Evolutionary conservation across 192 early-diverging fungal species (phyloP), one percentile per base, ranked within the genome.

Genomic region (Coemansia sp.): DNA sequence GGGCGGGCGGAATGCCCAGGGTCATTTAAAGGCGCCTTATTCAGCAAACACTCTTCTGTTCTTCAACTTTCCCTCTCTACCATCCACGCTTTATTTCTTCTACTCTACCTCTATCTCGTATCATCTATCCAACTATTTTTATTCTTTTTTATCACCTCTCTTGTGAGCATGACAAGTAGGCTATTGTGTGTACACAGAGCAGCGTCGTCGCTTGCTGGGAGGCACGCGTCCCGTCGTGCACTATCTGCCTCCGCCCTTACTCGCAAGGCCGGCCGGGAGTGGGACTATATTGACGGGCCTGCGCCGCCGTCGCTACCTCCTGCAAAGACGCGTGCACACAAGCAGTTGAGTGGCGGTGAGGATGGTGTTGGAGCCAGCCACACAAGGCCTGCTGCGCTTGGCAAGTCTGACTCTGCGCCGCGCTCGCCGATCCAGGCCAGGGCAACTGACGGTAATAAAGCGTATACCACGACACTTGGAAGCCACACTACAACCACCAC

Each of bases 211-310:
- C 36, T 26, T 9, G n/a, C n/a, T n/a, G 32, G 27, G 9, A 63
- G 52, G 27, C 52, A 63, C 61, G 54, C 40, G 26, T 53, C 65
- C 8, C 56, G 54, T 2, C 65, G 65, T 12, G 32, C 39, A 2
- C 29, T 67, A 33, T 53, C 65, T 15, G 40, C 65, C 38, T 50
- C 57, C 2, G 26, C 57, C 3, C 50, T 44, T 14, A 27, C 29
- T 37, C 10, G 18, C 46, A 77, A 77, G 65, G 44, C 74, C 12
- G 74, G 74, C 0, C 74, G 72, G 11, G 72, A 77, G 56, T 77
- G 74, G 74, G 65, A 77, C 48, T 77, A 77, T n/a, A 71, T 77
- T 21, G 74, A 77, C 34, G 68, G 74, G 1, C 60, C 67, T 3
- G 41, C 37, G 34, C 18, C 43, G 58, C 35, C 58, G 26, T 48